Evolutionary conservation across 495 filamentous ascomycete genomes (phyloP).

Genomic region (Articulospora tetracladia): DNA sequence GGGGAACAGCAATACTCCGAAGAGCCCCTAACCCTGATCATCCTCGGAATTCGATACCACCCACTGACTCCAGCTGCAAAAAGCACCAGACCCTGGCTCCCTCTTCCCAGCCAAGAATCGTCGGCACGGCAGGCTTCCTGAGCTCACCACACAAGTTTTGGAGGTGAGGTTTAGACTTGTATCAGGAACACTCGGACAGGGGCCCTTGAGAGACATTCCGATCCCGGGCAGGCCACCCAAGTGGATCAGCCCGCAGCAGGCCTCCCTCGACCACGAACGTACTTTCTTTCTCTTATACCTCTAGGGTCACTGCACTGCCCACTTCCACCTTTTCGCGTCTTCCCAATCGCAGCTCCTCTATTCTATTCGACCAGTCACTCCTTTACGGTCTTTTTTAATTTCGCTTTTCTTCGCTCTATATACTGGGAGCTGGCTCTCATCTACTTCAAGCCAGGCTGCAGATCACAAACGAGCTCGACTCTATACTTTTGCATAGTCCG

Average conservation of each 20-base stretch:
- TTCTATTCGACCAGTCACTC: constrained; percentile 28
- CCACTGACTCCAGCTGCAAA: constrained; percentile 21
- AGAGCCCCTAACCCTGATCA: constrained; percentile 1
- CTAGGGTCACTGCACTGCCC: constrained; percentile 29
- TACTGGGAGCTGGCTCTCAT: constrained; percentile 32
- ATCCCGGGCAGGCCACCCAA: constrained; percentile 21
- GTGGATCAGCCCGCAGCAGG: constrained; percentile 19
- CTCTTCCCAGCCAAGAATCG: constrained; percentile 12
- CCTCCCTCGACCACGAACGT: constrained; percentile 18
- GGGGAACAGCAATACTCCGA: neutral
- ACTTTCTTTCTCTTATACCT: constrained; percentile 28
- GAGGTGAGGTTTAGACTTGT: constrained; percentile 25
- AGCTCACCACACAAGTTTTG: constrained; percentile 26
- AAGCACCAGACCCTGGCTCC: constrained; percentile 1
- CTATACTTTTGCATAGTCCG: constrained; percentile 27
- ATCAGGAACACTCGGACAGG: constrained; percentile 27
- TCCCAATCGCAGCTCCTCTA: constrained; percentile 28
- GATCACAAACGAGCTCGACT: constrained; percentile 28
- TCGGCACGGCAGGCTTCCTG: constrained; percentile 17
- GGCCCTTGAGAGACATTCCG: constrained; percentile 20
- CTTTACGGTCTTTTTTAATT: constrained; percentile 26
- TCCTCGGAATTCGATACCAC: constrained; percentile 15
- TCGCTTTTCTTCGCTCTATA: constrained; percentile 26
- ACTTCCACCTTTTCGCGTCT: constrained; percentile 26
- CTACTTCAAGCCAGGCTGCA: constrained; percentile 25